Base-by-base conservation (phyloP, 306 rosid species). In the Acacia acuminata region DNA sequence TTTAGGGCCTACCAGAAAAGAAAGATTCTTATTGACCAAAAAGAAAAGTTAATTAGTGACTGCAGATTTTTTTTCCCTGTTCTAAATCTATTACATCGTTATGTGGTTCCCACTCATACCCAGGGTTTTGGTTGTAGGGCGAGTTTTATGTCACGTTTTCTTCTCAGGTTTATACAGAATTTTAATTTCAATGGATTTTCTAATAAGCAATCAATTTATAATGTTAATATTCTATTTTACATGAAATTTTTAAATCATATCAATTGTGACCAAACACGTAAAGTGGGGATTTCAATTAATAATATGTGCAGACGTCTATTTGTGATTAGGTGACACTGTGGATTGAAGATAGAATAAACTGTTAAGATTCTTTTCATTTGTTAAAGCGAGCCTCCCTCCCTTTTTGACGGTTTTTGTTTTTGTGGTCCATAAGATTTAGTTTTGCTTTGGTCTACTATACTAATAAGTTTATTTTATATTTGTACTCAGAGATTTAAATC, bases 11-110 rank as follows among this genome's bases (percentile, higher is more conserved):
- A 36, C 67, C 24, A 10, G 34, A 22, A 71, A 38, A 72, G 68
- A 77, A 82, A 75, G 58, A 34, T 1, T 0, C 43, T 44, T 25
- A 55, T 61, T 25, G 67, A 12, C 67, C 67, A 2, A 32, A 71
- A 48, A 77, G 47, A 61, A 82, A 60, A 48, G 42, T 25, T 71
- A 82, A 76, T n/a, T 4, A 16, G n/a, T 27, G 43, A 73, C 16
- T 73, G 60, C 8, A 15, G 64, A 75, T 19, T 17, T 53, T 3
- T 58, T 10, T 1, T 3, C 10, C 27, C 66, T 48, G 77, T 34
- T 34, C 1, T 10, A 51, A 34, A 34, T 32, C 43, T 19, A 4
- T 17, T 30, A 36, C 30, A 19, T 27, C 25, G 34, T 19, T 61
- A 30, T 32, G 44, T 32, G 65, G 30, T 50, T 50, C 47, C 77